phyloP scores from a whole-genome alignment of 305 asterid species.

The Galium porrigens region DNA sequence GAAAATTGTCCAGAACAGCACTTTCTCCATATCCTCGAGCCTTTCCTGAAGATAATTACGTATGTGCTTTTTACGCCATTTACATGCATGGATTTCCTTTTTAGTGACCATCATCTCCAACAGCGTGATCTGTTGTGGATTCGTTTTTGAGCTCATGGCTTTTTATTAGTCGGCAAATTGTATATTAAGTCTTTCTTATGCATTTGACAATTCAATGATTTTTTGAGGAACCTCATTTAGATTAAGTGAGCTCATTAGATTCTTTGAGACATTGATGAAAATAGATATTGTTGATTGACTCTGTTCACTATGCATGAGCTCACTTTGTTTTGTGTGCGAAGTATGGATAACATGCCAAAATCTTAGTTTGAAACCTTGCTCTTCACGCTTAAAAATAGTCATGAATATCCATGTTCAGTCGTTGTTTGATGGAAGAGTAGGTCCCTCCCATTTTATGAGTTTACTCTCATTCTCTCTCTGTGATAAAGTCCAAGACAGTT shows the following conservation, averaged over 20 bases:
- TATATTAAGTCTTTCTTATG: background rate
- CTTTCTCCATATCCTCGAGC: conserved; percentile 91
- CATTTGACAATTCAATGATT: background rate
- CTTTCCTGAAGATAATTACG: conserved; percentile 95
- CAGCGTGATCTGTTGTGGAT: background rate
- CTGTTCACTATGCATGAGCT: background rate
- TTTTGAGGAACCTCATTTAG: background rate
- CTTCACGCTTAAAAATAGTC: background rate
- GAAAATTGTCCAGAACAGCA: conserved; percentile 87
- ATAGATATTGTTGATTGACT: background rate
- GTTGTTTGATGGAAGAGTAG: background rate
- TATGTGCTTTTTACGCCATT: conserved; percentile 30
- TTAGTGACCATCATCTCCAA: background rate
- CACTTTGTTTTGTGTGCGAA: background rate
- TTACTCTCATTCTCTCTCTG: background rate
- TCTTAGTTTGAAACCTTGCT: background rate
- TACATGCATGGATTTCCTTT: background rate
- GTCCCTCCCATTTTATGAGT: background rate
- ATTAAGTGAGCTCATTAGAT: background rate
- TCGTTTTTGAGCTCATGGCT: background rate
- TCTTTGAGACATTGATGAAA: background rate
- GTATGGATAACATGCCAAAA: background rate
- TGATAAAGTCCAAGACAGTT: background rate
- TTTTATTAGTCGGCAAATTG: background rate
- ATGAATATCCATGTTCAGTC: background rate